Percentiles rank a stretch among this genome's conserved stretches.
Conservation (phyloP, 306 rosid species). For the Casuarina cunninghamiana region DNA sequence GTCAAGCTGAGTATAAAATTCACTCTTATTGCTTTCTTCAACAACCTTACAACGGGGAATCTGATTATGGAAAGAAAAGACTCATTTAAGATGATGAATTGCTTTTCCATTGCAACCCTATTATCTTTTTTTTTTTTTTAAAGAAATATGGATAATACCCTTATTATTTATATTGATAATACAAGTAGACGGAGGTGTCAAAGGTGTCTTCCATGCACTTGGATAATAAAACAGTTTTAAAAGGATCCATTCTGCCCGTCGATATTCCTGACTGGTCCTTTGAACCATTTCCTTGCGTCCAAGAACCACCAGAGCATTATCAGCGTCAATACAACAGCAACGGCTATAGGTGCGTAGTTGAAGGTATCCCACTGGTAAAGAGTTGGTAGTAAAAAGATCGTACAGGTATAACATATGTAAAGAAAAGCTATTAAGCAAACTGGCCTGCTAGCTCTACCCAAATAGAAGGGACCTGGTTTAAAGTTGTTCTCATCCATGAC, state of each 20-base stretch:
- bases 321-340: neutral
- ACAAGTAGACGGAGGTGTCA: no score
- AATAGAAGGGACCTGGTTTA: slow-evolving; percentile 12
- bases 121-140: no score
- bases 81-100: neutral
- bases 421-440: neutral
- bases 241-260: neutral
- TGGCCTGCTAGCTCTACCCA: slow-evolving; percentile 7
- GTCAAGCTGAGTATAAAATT: neutral
- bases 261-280: slow-evolving; percentile 42
- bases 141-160: no score
- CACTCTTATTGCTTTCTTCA: neutral
- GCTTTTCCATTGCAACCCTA: neutral
- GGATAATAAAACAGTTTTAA: neutral
- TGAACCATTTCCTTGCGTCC: slow-evolving; percentile 39
- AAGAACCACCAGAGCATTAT: slow-evolving; percentile 16
- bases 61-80: neutral
- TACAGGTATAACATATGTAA: neutral
- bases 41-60: neutral
- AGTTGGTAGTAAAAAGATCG: slow-evolving; percentile 1
- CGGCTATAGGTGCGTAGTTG: slow-evolving; percentile 8
- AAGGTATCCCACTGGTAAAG: neutral
- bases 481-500: slow-evolving; percentile 6
- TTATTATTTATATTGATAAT: no score
- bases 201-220: neutral